Evolutionary conservation across 2,329 filamentous ascomycete genomes (phyloP), one percentile per base, ranked within the genome.

Genomic region (Diaporthe citrichinensis): DNA sequence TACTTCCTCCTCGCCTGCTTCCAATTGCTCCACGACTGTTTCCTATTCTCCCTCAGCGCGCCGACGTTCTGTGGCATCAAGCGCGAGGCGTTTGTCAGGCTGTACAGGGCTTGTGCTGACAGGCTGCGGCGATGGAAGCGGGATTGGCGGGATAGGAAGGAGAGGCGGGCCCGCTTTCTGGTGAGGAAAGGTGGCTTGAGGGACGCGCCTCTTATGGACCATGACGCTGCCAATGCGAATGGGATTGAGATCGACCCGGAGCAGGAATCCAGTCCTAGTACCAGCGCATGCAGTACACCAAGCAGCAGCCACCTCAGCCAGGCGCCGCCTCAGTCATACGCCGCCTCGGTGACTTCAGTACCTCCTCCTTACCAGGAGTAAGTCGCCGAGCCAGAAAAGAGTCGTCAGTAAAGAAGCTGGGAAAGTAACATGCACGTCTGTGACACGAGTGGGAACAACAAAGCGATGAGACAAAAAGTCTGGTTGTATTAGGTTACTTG

Each of bases 401-500:
- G 0, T 34, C 9, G 6, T 31, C 14, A 15, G 3, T 7, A 4
- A 39, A 15, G 20, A 1, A 25, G 7, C 31, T 12, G 23, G 4
- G n/a, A 8, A 12, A n/a, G 14, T 2, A 17, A 3, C 51, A 57
- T 36, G 17, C 8, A n/a, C 34, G 51, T 14, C 2, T 2, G 49
- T 4, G n/a, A 14, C 2, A 23, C 8, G n/a, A 36, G 69, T 14
- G 31, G 28, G 20, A 17, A 36, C 44, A n/a, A 6, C 4, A 23
- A 9, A 12, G 36, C 15, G 5, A 14, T 4, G 12, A 8, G 8
- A 17, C 10, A 20, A 12, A 10, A 31, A 44, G 25, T 12, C 9
- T 46, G 59, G 25, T 46, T 20, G 39, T 31, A 62, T 62, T 62
- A 62, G 59, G 59, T 23, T 20, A 62, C 25, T 62, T 17, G 39